Percentiles rank a stretch among this genome's conserved stretches.
Conservation (phyloP, 2,329 filamentous ascomycete genomes). For the Fusarium floridanum region DNA sequence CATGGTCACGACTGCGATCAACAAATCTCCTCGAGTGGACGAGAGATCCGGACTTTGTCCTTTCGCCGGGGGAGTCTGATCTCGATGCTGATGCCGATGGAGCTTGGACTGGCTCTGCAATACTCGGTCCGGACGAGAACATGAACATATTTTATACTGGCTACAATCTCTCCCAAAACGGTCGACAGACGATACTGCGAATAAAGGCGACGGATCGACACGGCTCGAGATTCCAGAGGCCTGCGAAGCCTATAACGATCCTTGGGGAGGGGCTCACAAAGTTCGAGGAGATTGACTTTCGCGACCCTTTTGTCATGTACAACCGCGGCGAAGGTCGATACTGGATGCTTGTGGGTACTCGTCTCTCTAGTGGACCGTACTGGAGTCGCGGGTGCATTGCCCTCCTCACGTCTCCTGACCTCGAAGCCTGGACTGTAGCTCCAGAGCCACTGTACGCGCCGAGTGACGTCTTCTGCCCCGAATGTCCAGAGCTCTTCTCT, state of each 20-base stretch:
- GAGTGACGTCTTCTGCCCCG: conserved; percentile 53
- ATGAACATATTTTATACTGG: conserved; percentile 56
- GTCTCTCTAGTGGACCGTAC: conserved; percentile 49
- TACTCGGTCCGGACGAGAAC: conserved; percentile 48
- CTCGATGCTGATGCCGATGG: conserved; percentile 49
- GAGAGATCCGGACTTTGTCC: conserved; percentile 43
- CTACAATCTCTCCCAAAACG: conserved; percentile 48
- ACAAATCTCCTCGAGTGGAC: conserved; percentile 49
- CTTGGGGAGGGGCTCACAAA: conserved; percentile 34
- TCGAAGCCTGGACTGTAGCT: conserved; percentile 49
- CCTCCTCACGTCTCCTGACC: conserved; percentile 51
- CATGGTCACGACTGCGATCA: conserved; percentile 50
- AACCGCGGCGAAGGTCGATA: conserved; percentile 47
- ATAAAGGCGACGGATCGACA: conserved; percentile 44
- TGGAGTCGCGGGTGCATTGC: conserved; percentile 55
- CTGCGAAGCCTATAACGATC: conserved; percentile 41
- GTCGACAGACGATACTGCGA: conserved; percentile 51
- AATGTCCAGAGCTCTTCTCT: conserved; percentile 54
- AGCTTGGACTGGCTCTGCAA: conserved; percentile 52
- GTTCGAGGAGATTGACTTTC: conserved; percentile 53
- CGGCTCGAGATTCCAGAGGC: conserved; percentile 45
- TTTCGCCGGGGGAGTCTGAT: conserved; percentile 38
- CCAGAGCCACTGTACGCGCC: conserved; percentile 50
- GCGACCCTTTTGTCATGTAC: conserved; percentile 53
- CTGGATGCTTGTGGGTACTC: conserved; percentile 55